A percentile compares a stretch with the other conserved stretches of the same genome.
phyloP scores from a whole-genome alignment of 2,329 filamentous ascomycete species.

The Colletotrichum tabaci region DNA sequence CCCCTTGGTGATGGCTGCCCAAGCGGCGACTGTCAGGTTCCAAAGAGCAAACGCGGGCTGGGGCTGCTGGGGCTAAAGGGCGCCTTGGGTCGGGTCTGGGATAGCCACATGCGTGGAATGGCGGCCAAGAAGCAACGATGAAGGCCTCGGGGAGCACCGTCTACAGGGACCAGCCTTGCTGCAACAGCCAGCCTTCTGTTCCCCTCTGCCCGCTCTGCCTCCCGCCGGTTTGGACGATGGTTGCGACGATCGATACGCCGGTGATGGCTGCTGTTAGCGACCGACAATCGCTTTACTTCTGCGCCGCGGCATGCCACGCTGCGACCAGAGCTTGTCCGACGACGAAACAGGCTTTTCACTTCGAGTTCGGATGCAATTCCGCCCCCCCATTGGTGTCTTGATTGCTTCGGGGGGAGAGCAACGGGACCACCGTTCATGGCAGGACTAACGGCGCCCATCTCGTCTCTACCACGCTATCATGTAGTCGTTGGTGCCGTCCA shows the following conservation, averaged over 20 bases:
- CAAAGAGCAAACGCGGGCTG: conserved; percentile 29
- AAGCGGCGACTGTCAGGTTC: conserved; percentile 41
- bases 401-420: conserved; percentile 25
- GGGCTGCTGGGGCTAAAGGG: conserved; percentile 20
- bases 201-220: conserved; percentile 1
- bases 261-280: conserved; percentile 33
- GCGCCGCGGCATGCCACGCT: background rate
- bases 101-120: conserved; percentile 34
- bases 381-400: conserved; percentile 29
- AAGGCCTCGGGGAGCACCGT: conserved; percentile 15
- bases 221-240: conserved; percentile 8
- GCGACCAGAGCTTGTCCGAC: conserved; percentile 19
- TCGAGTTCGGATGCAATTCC: conserved; percentile 18
- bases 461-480: conserved; percentile 18
- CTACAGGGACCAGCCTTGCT: conserved; percentile 41
- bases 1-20: conserved; percentile 36
- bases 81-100: conserved; percentile 34
- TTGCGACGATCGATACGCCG: conserved; percentile 17
- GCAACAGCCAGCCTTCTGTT: conserved; percentile 5
- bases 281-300: conserved; percentile 7
- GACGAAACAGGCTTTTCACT: conserved; percentile 38
- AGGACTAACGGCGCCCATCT: conserved; percentile 35
- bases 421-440: conserved; percentile 14
- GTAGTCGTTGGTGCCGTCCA: conserved; percentile 3
- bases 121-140: conserved; percentile 34